Evolutionary conservation across 345 rosid genomes (phyloP), one percentile per base, ranked within the genome.

Genomic region (Eucalyptus marginata): DNA sequence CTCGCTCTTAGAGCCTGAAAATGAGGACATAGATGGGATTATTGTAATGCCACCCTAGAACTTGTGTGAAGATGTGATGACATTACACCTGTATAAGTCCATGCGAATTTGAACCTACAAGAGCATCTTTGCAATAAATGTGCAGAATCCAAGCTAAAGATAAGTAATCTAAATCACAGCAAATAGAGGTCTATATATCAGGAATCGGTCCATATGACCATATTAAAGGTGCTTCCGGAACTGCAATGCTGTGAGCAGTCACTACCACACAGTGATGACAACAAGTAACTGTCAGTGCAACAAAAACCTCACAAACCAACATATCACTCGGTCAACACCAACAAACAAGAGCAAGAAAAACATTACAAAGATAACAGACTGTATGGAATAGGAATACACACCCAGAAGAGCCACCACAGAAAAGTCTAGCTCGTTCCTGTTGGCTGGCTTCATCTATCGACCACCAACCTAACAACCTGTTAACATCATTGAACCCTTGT

Each of bases 381-480:
- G 33, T 52, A 85, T 50, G 86, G 51, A 31, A 85, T 24, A 87
- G 64, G 68, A 68, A 47, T 27, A 88, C 93, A 56, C 89, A 97
- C 99, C 98, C 94, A 29, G 98, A 95, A 86, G 93, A 89, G 86
- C 91, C 94, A 43, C 94, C 92, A 83, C 90, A 90, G 88, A 95
- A 96, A n/a, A 97, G 94, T 91, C 96, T 93, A 76, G 99, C 99
- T 88, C 93, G 96, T 90, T 97, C 99, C 90, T 96, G 96, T 54
- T 92, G 92, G 88, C 99, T 97, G 92, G 96, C 97, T 94, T 97
- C 99, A 90, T 97, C 99, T 89, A 97, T 95, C 51, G 98, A 96
- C 99, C 99, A 97, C 99, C 99, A 97, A 88, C 99, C 98, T 68
- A 97, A 92, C 84, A 96, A 89, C 93, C 99, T 97, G 93, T 64